Conservation (phyloP, 352 stramenopile genomes). For the Saprolegnia diclina region DNA sequence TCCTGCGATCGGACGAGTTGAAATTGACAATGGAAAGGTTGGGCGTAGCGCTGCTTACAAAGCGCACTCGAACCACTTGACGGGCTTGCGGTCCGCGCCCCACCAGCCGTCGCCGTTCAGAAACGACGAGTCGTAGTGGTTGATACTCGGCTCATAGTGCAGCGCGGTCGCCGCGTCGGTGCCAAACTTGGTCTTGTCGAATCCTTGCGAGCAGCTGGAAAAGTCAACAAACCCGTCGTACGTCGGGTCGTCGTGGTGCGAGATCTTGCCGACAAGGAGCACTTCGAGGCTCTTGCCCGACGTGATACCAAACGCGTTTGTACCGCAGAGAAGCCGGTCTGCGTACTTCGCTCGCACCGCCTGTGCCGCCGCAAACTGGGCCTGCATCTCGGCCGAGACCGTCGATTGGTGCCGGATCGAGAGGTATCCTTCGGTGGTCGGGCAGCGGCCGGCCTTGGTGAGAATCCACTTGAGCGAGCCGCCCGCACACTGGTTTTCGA, state of each 20-base stretch:
- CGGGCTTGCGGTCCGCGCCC: slow-evolving; percentile 33
- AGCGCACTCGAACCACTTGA: slow-evolving; percentile 41
- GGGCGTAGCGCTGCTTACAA: slow-evolving; percentile 31
- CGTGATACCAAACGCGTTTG: slow-evolving; percentile 33
- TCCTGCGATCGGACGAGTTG: too few relatives aligned
- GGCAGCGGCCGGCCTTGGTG: slow-evolving; percentile 30
- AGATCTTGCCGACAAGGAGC: slow-evolving; percentile 27
- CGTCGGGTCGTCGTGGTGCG: slow-evolving; percentile 28
- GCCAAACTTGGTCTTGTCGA: slow-evolving; percentile 35
- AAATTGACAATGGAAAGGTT: neutral
- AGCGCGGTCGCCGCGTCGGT: slow-evolving; percentile 13
- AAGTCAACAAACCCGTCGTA: slow-evolving; percentile 42
- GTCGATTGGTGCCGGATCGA: slow-evolving; percentile 30
- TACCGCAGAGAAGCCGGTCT: slow-evolving; percentile 35
- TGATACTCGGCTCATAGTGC: slow-evolving; percentile 35
- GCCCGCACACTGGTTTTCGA: slow-evolving; percentile 2
- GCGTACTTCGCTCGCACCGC: slow-evolving; percentile 27
- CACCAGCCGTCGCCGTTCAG: slow-evolving; percentile 33
- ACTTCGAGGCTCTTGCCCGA: slow-evolving; percentile 29
- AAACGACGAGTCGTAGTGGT: slow-evolving; percentile 35
- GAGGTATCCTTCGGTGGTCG: slow-evolving; percentile 28
- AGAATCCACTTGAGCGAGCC: slow-evolving; percentile 16
- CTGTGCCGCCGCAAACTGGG: slow-evolving; percentile 29
- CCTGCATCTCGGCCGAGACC: slow-evolving; percentile 27
- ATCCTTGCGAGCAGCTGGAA: slow-evolving; percentile 33